Evolutionary conservation across 2,329 filamentous ascomycete species (phyloP).

Genomic region (Talaromyces atroroseus): DNA sequence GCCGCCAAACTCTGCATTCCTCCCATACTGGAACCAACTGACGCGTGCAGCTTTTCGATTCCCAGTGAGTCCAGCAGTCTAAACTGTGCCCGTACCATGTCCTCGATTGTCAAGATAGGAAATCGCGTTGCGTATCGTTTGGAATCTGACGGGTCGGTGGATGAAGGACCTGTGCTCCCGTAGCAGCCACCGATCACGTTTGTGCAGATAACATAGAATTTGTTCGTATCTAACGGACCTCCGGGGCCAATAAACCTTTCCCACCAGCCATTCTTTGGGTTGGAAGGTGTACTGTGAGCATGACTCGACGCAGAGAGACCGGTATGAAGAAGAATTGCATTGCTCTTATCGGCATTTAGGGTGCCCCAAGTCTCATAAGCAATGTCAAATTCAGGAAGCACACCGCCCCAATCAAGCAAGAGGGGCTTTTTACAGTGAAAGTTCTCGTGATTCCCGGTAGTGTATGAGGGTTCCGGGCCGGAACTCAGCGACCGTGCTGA

Average conservation of each 20-base stretch:
- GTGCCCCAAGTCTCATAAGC: constrained; percentile 91
- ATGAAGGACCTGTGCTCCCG: constrained; percentile 86
- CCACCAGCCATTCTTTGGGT: constrained; percentile 94
- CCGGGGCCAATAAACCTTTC: constrained; percentile 95
- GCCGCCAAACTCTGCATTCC: constrained; percentile 95
- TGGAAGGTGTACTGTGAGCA: constrained; percentile 81
- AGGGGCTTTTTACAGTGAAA: constrained; percentile 72
- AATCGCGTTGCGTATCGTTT: constrained; percentile 89
- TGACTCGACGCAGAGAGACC: constrained; percentile 96
- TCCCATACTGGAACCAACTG: constrained; percentile 94
- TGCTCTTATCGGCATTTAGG: constrained; percentile 73
- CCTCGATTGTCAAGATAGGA: constrained; percentile 89
- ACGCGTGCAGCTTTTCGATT: constrained; percentile 76
- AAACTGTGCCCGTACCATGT: constrained; percentile 97
- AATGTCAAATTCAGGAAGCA: constrained; percentile 81
- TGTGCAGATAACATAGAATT: constrained; percentile 90
- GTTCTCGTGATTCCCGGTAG: constrained; percentile 72
- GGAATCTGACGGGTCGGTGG: constrained; percentile 80
- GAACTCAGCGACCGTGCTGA: constrained; percentile 61
- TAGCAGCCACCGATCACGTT: constrained; percentile 96
- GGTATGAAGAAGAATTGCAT: constrained; percentile 87
- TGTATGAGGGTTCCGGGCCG: constrained; percentile 92
- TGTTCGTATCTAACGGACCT: constrained; percentile 77
- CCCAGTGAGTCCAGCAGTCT: constrained; percentile 73
- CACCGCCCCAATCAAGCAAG: constrained; percentile 88